A percentile compares a stretch with the other conserved stretches of the same genome.
phyloP scores from a whole-genome alignment of 2,329 filamentous ascomycete species.

The Verticillium zaregamsianum region DNA sequence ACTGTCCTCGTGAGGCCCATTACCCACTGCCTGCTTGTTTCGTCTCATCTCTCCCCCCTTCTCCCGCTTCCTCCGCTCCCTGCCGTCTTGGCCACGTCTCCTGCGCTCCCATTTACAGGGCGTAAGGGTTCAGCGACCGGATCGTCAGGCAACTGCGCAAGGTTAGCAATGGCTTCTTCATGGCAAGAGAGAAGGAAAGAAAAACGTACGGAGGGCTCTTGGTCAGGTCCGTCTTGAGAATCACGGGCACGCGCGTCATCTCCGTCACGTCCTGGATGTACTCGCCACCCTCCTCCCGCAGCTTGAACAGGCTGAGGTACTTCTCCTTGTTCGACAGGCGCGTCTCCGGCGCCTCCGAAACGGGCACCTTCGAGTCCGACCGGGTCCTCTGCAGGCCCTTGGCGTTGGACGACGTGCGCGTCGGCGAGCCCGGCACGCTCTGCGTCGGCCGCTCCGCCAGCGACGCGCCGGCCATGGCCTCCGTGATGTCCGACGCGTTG shows the following conservation, averaged over 20 bases:
- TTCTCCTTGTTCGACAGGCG: slow-evolving; percentile 93
- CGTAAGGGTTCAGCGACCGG: slow-evolving; percentile 76
- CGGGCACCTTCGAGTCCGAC: slow-evolving; percentile 87
- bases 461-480: slow-evolving; percentile 87
- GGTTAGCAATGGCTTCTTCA: slow-evolving; percentile 29
- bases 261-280: slow-evolving; percentile 98
- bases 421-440: slow-evolving; percentile 89
- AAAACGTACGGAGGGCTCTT: slow-evolving; percentile 97
- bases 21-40: background rate
- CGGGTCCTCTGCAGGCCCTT: slow-evolving; percentile 79
- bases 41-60: background rate
- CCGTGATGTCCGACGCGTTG: slow-evolving; percentile 81
- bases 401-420: slow-evolving; percentile 64
- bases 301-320: slow-evolving; percentile 83
- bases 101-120: slow-evolving; percentile 37
- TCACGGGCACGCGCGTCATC: slow-evolving; percentile 96
- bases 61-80: background rate
- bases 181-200: background rate
- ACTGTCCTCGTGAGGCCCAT: background rate
- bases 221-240: slow-evolving; percentile 93
- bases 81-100: background rate
- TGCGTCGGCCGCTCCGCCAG: slow-evolving; percentile 86
- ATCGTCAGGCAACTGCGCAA: slow-evolving; percentile 70
- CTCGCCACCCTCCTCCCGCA: slow-evolving; percentile 88
- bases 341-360: slow-evolving; percentile 68